Percentiles rank a stretch among this genome's conserved stretches.
These are phyloP conservation scores for Elongisporangium undulatum DNA, from an alignment of 352 stramenopile species.

Conservation along the genomic window DNA sequence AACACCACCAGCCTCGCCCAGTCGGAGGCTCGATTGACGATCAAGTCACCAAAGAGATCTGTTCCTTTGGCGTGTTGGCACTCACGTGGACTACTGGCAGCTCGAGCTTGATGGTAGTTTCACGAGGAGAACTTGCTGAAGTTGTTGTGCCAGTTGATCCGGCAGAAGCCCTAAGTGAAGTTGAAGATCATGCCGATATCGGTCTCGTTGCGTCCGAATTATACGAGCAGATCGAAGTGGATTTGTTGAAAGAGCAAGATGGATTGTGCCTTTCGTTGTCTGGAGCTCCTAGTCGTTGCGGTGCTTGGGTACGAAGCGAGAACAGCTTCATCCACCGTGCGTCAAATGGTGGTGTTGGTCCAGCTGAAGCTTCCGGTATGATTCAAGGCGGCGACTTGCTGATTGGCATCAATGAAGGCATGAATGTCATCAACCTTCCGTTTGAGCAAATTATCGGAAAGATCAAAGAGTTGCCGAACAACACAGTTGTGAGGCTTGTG, in stretches of 20 bases:
- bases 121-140: constrained; percentile 41
- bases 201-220: constrained; percentile 20
- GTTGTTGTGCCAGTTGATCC: constrained; percentile 22
- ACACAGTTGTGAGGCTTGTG: constrained; percentile 33
- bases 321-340: constrained; percentile 57
- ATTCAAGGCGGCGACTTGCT: constrained; percentile 72
- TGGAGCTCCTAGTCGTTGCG: constrained; percentile 58
- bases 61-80: constrained; percentile 44
- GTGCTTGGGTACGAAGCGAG: constrained; percentile 79
- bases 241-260: constrained; percentile 53
- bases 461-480: constrained; percentile 54
- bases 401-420: constrained; percentile 55
- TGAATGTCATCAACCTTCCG: constrained; percentile 43
- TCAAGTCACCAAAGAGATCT: constrained; percentile 45
- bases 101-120: constrained; percentile 51
- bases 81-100: constrained; percentile 65
- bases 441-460: constrained; percentile 68
- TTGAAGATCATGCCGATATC: constrained; percentile 11
- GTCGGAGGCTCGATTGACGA: constrained; percentile 9
- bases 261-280: constrained; percentile 79
- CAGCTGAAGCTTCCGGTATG: constrained; percentile 46
- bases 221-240: constrained; percentile 39
- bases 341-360: constrained; percentile 40
- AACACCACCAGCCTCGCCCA: constrained; percentile 61
- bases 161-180: constrained; percentile 10